phyloP scores from a whole-genome alignment of 2,329 filamentous ascomycete genomes.

The Scedosporium dehoogii region DNA sequence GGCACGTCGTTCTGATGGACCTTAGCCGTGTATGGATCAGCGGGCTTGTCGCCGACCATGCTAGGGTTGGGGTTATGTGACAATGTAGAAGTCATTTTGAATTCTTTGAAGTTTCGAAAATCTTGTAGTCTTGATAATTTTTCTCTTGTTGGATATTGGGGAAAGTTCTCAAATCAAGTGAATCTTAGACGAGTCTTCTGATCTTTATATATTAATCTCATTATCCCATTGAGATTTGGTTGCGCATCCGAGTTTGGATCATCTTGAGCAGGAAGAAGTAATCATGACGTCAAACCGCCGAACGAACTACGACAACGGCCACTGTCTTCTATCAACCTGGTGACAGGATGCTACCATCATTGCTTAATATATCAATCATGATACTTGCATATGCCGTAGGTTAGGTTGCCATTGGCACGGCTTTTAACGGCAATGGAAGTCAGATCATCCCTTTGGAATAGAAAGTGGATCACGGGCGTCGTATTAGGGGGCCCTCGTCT shows the following conservation, averaged over 20 bases:
- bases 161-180: neutral
- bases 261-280: neutral
- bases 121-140: neutral
- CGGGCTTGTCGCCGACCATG: conserved; percentile 49
- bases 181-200: neutral
- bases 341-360: neutral
- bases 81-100: conserved; percentile 29
- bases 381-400: too few species aligned
- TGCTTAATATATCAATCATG: too few species aligned
- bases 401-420: too few species aligned
- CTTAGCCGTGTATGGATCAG: conserved; percentile 67
- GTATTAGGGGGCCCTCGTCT: too few species aligned
- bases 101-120: neutral
- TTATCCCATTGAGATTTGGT: neutral
- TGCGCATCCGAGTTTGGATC: neutral
- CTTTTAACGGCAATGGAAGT: too few species aligned
- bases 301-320: neutral
- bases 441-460: too few species aligned
- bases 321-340: neutral
- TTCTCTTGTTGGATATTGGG: neutral
- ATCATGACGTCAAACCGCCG: neutral
- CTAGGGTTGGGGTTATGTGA: conserved; percentile 31
- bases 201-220: neutral
- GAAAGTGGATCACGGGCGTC: too few species aligned
- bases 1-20: conserved; percentile 56